A percentile compares a stretch with the other conserved stretches of the same genome.
Evolutionary conservation across 2,329 filamentous ascomycete species (phyloP).

Genomic region (Dichotomopilus funicola): DNA sequence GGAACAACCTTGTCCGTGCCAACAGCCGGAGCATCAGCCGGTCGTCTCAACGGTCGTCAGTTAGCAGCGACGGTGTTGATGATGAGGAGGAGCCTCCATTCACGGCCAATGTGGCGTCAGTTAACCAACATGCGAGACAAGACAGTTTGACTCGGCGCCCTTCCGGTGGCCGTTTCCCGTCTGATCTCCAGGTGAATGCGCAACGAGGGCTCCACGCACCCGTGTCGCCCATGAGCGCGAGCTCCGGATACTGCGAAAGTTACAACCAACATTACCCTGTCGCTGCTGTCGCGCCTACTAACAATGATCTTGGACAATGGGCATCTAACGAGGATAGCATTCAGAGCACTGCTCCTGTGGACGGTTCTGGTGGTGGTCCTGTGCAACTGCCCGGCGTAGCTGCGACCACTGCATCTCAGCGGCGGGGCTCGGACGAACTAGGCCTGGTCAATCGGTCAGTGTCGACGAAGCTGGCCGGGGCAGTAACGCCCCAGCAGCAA

Average conservation of each 20-base stretch:
- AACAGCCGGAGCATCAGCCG: slow-evolving; percentile 75
- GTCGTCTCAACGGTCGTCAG: slow-evolving; percentile 53
- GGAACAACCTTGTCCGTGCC: slow-evolving; percentile 76
- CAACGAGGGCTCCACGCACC: slow-evolving; percentile 73
- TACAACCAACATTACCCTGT: slow-evolving; percentile 53
- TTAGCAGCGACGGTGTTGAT: slow-evolving; percentile 72
- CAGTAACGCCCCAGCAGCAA: background rate
- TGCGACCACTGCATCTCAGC: background rate
- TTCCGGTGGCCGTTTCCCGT: slow-evolving; percentile 93
- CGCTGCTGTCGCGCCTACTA: background rate
- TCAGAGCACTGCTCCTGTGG: background rate
- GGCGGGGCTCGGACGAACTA: background rate
- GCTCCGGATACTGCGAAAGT: slow-evolving; percentile 51
- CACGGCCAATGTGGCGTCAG: slow-evolving; percentile 49
- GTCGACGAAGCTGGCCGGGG: background rate
- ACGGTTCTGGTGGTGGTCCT: background rate
- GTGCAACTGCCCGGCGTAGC: background rate
- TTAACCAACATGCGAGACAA: slow-evolving; percentile 44
- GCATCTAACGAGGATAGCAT: background rate
- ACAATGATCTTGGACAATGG: too few relatives aligned
- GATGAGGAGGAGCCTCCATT: slow-evolving; percentile 58
- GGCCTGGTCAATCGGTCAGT: background rate
- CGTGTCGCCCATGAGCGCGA: slow-evolving; percentile 74
- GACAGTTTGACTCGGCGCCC: slow-evolving; percentile 58
- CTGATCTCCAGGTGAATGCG: slow-evolving; percentile 77